Evolutionary conservation across 805 yeast genomes (phyloP), one percentile per base, ranked within the genome.

Genomic region (Saccharomycodes ludwigii): DNA sequence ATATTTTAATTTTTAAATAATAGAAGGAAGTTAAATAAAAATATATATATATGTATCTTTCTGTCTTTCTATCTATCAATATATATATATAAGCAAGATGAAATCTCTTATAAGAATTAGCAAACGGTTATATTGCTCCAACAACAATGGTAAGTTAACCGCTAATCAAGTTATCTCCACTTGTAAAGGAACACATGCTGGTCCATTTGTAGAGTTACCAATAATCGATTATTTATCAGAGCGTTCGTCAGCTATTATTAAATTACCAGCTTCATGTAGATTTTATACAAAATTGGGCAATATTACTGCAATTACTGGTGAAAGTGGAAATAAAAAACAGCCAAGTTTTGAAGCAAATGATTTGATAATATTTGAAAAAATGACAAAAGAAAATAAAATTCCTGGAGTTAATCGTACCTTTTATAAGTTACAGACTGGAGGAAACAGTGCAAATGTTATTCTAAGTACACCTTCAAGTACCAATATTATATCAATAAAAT

Each of bases 181-280:
- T 4, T 16, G 12, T 6, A 33, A 32, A 26, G 50, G 48, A 4
- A 49, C 55, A 2, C 54, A 54, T 2, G 31, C 45, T 4, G 59
- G 58, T 1, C 50, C 52, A 4, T 53, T 54, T 32, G 37, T 51
- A 15, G 53, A 51, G 23, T 34, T 45, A 10, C 51, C 50, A 18
- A 46, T 40, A 25, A 36, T 42, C 20, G 35, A 29, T 18, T 42
- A 42, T 8, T 23, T 47, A 15, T 44, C 39, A 20, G 50, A 40
- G 23, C 13, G 24, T 13, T 20, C 11, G 4, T 40, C 50, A 5
- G 34, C 46, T 4, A 16, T 46, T 25, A 30, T 46, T 11, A 40
- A 42, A 21, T 31, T 47, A 3, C 52, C 52, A 18, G 32, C 47
- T 7, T 40, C 40, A 9, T 39, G 46, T 17, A 34, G 44, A 16